Conservation (phyloP, 768 basidiomycete species). For the Trametes cinnabarina region DNA sequence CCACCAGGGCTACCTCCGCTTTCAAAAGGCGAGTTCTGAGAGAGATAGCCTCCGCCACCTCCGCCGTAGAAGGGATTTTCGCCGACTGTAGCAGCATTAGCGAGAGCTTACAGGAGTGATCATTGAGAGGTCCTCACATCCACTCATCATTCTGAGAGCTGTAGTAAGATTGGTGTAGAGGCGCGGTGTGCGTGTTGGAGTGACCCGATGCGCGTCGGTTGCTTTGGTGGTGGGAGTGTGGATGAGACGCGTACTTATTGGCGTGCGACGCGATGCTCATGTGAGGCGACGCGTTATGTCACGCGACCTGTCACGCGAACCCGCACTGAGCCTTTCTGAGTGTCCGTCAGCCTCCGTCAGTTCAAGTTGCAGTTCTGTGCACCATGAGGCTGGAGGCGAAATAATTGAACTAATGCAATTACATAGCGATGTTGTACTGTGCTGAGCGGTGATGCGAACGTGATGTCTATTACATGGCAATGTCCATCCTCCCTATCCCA, state of each 20-base stretch:
- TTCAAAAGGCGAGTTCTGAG: slow-evolving; percentile 58
- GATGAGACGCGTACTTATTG: slow-evolving; percentile 14
- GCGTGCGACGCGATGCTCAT: not conserved
- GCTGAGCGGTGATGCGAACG: slow-evolving; percentile 22
- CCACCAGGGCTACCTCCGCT: slow-evolving; percentile 60
- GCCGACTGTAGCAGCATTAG: slow-evolving; percentile 8
- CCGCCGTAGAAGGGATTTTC: slow-evolving; percentile 42
- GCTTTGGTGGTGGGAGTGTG: not conserved
- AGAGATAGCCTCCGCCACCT: slow-evolving; percentile 44
- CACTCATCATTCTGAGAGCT: slow-evolving; percentile 46
- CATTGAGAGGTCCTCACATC: slow-evolving; percentile 35
- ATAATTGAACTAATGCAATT: slow-evolving; percentile 7
- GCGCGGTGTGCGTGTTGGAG: no score
- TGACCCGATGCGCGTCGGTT: no score
- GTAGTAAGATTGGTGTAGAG: no score
- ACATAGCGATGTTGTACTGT: slow-evolving; percentile 6
- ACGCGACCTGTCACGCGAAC: slow-evolving; percentile 13
- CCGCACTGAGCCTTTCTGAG: no score
- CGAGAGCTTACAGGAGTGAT: not conserved
- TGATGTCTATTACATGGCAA: slow-evolving; percentile 9
- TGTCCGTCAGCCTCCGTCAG: no score
- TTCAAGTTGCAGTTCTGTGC: not conserved
- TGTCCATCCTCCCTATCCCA: slow-evolving; percentile 9
- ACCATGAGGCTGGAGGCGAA: not conserved
- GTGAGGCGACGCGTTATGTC: slow-evolving; percentile 15